Base-by-base conservation (phyloP, 208 protist species). In the Borovskyia barvae region DNA sequence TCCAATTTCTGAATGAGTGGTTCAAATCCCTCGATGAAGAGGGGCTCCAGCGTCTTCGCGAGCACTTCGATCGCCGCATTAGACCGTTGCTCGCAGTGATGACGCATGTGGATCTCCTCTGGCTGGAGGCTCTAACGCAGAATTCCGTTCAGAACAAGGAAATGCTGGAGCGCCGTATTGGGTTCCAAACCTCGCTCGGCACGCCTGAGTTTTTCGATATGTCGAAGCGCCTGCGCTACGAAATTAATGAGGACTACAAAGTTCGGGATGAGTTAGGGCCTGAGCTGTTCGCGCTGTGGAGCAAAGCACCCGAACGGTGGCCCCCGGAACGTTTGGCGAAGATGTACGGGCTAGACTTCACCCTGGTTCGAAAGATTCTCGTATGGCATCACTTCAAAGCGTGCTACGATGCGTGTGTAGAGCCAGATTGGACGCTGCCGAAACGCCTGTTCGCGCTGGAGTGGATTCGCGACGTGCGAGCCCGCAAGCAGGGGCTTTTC, bases 161-260 rank as follows among this genome's bases (percentile, higher is more conserved):
- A 60, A 77, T 87, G 62, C 42, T 97, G 26, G 88, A 94, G 71
- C 78, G 87, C 2, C 81, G 80, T 50, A 94, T 97, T 65, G 91
- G 77, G 15, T 93, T 94, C 59, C 88, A 97, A 61, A 97, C 88
- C 9, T 86, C 82, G 33, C 70, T 97, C n/a, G 91, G 91, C 40
- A 97, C 91, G 29, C 91, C 91, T 20, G 87, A 97, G 71, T 97
- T 97, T 55, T 94, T 97, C 58, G 91, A 97, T 66, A 97, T 97
- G 88, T 92, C 91, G 24, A 87, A 87, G 58, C 75, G 91, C 14
- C 77, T 97, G 48, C 76, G 80, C 32, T 97, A 97, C 57, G 91
- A 97, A 72, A 94, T 97, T 53, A 97, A 97, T 65, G 91, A 97
- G 55, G 91, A 97, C 75, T 97, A 97, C 80, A 97, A 97, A 56